phyloP scores from a whole-genome alignment of 352 stramenopile species.

The Phytophthora pistaciae region DNA sequence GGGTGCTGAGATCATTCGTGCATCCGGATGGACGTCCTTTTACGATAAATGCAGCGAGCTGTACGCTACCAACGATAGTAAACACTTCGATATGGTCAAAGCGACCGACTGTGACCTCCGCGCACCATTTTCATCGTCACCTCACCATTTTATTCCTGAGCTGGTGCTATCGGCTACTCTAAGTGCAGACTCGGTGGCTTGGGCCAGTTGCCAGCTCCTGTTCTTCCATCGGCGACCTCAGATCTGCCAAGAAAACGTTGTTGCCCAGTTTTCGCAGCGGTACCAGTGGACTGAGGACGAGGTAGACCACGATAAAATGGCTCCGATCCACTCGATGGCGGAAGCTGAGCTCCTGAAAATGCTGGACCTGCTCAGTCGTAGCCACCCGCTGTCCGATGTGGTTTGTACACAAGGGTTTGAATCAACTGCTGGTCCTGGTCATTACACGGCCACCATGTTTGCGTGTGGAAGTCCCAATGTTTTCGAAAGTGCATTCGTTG shows the following conservation, averaged over 20 bases:
- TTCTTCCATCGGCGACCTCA: slow-evolving; percentile 56
- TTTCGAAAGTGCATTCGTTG: slow-evolving; percentile 50
- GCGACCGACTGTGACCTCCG: slow-evolving; percentile 38
- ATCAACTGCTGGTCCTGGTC: slow-evolving; percentile 31
- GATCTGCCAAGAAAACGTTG: slow-evolving; percentile 67
- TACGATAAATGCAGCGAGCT: slow-evolving; percentile 40
- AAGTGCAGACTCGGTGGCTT: slow-evolving; percentile 63
- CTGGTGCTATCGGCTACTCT: slow-evolving; percentile 50
- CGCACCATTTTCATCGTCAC: slow-evolving; percentile 8
- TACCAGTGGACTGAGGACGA: slow-evolving; percentile 48
- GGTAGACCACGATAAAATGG: slow-evolving; percentile 30
- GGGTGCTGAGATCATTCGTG: slow-evolving; percentile 23
- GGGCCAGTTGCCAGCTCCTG: slow-evolving; percentile 64
- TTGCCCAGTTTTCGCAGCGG: slow-evolving; percentile 55
- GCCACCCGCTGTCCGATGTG: slow-evolving; percentile 43
- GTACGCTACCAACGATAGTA: slow-evolving; percentile 28
- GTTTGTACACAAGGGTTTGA: slow-evolving; percentile 61
- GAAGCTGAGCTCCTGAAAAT: slow-evolving; percentile 62
- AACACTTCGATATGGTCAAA: slow-evolving; percentile 41
- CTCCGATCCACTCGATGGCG: slow-evolving; percentile 50
- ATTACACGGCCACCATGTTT: slow-evolving; percentile 38
- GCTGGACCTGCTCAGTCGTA: slow-evolving; percentile 55
- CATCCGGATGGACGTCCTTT: slow-evolving; percentile 48
- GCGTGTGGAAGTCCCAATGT: slow-evolving; percentile 58
- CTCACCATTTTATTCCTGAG: slow-evolving; percentile 27